Evolutionary conservation across 2,329 filamentous ascomycete genomes (phyloP).

Genomic region (Ceratocystiopsis brevicomis): DNA sequence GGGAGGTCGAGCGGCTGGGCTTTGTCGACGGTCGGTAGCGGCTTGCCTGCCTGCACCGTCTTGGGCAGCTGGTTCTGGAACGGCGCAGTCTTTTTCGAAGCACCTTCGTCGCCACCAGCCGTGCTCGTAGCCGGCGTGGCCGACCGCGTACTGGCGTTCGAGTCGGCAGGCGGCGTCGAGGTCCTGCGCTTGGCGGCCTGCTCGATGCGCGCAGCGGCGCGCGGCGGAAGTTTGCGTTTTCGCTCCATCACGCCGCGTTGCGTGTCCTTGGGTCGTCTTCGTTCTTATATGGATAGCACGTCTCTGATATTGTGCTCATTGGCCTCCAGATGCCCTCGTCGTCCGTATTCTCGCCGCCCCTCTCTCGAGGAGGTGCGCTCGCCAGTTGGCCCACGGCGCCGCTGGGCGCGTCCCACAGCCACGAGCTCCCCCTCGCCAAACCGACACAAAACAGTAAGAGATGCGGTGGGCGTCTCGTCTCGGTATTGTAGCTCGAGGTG

Average conservation of each 20-base stretch:
- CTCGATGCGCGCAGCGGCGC: constrained; percentile 41
- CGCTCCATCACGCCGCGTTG: constrained; percentile 31
- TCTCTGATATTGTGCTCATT: background rate
- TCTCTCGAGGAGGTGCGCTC: no score
- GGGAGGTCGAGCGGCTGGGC: constrained; percentile 46
- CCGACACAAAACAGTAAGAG: no score
- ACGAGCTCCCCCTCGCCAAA: no score
- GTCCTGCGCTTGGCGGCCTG: constrained; percentile 41
- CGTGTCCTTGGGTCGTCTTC: no score
- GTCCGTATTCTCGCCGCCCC: background rate
- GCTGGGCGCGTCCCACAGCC: no score
- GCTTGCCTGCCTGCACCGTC: constrained; percentile 43
- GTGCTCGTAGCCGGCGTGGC: constrained; percentile 23
- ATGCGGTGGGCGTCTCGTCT: no score
- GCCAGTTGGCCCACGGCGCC: no score
- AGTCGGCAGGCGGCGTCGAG: constrained; percentile 28
- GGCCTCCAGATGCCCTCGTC: no score
- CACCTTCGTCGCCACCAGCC: constrained; percentile 9
- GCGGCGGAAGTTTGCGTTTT: constrained; percentile 45
- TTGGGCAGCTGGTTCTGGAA: constrained; percentile 34
- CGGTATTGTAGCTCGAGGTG: no score
- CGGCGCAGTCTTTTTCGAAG: constrained; percentile 15
- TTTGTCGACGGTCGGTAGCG: constrained; percentile 50
- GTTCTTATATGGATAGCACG: background rate
- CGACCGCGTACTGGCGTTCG: constrained; percentile 20